Conservation (phyloP, 352 stramenopile species). For the Pythium pectinolyticum region DNA sequence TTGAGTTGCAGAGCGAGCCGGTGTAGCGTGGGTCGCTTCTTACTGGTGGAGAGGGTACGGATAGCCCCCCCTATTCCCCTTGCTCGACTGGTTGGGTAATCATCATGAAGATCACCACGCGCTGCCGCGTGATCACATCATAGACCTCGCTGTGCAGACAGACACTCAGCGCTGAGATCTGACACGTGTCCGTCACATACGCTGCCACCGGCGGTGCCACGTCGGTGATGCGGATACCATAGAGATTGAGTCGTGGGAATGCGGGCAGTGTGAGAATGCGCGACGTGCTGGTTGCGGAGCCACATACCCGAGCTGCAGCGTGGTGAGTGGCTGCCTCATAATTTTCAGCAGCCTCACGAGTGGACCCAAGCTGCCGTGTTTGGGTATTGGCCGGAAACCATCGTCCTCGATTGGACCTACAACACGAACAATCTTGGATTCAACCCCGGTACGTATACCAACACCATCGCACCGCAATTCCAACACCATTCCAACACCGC, state of each 20-base stretch:
- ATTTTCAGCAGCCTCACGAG: too few species aligned
- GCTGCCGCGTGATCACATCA: slow-evolving; percentile 4
- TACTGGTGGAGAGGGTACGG: neutral
- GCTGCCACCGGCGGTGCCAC: slow-evolving; percentile 14
- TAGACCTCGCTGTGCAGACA: slow-evolving; percentile 2
- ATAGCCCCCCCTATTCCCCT: too few species aligned
- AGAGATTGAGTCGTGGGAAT: slow-evolving; percentile 19
- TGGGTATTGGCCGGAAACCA: too few species aligned
- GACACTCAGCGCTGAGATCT: slow-evolving; percentile 19
- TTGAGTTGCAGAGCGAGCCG: slow-evolving; percentile 16
- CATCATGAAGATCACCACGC: slow-evolving; percentile 7
- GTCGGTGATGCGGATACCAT: slow-evolving; percentile 14
- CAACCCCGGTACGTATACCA: too few species aligned
- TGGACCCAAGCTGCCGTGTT: too few species aligned
- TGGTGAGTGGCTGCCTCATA: too few species aligned
- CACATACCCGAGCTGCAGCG: slow-evolving; percentile 5
- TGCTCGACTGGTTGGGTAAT: neutral
- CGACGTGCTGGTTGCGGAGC: slow-evolving; percentile 14
- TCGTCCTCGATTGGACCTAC: too few species aligned
- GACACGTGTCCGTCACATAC: slow-evolving; percentile 8
- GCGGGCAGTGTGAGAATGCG: slow-evolving; percentile 14
- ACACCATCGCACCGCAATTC: too few species aligned
- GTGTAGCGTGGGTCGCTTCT: slow-evolving; percentile 2
- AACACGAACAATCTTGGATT: too few species aligned
- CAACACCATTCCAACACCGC: too few species aligned